Evolutionary conservation across 2,329 filamentous ascomycete species (phyloP).

Genomic region (Epichloe bromicola): DNA sequence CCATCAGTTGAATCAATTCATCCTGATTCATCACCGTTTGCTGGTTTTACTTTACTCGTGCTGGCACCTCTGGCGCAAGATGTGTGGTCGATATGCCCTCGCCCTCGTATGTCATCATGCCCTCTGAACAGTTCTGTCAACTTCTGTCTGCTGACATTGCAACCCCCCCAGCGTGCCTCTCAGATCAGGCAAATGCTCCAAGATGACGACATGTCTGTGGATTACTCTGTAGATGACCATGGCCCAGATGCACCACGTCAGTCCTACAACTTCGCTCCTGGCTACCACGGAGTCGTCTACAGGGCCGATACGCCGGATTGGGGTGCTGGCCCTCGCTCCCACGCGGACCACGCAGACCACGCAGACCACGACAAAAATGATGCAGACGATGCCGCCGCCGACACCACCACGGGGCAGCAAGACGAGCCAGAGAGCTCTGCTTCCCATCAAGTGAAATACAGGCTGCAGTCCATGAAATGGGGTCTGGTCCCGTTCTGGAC

Average conservation of each 20-base stretch:
- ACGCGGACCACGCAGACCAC: neutral
- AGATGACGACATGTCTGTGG: conserved; percentile 59
- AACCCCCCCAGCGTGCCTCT: conserved; percentile 50
- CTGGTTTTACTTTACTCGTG: no score
- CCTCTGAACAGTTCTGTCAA: neutral
- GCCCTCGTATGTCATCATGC: conserved; percentile 17
- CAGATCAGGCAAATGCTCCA: conserved; percentile 63
- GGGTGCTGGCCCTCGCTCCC: conserved; percentile 32
- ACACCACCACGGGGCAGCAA: neutral
- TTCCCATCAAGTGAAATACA: conserved; percentile 45
- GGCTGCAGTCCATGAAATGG: conserved; percentile 91
- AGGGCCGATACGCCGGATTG: conserved; percentile 56
- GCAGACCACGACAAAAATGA: conserved; percentile 2
- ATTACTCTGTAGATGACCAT: conserved; percentile 54
- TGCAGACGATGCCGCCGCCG: neutral
- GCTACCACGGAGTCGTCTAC: conserved; percentile 75
- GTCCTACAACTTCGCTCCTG: conserved; percentile 87
- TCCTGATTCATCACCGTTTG: neutral
- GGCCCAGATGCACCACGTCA: conserved; percentile 48
- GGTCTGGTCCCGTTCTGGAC: conserved; percentile 91
- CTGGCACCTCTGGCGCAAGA: conserved; percentile 5
- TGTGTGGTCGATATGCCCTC: conserved; percentile 26
- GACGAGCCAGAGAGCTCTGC: neutral
- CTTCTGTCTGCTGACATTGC: neutral
- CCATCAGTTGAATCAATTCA: no score